Evolutionary conservation across 129 eudicot genomes (phyloP).

Genomic region (Flaveria sonorensis): DNA sequence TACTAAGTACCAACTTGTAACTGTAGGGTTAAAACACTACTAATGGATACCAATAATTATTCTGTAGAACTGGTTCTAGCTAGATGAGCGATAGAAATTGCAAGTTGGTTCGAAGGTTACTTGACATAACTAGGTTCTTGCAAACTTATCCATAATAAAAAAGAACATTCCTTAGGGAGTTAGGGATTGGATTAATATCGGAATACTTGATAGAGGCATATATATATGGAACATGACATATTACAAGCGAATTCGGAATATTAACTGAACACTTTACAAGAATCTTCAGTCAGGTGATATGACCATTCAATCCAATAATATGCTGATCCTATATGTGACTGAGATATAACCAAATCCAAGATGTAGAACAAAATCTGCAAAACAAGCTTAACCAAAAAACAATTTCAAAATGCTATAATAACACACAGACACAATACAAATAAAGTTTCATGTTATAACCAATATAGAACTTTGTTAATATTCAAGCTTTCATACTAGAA

Average conservation of each 20-base stretch:
- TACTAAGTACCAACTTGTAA: slow-evolving; percentile 30
- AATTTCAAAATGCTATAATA: slow-evolving; percentile 17
- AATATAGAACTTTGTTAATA: slow-evolving; percentile 1
- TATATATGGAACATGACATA: slow-evolving; percentile 26
- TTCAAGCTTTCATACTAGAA: neutral
- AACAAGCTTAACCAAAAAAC: slow-evolving; percentile 1
- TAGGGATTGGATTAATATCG: slow-evolving; percentile 15
- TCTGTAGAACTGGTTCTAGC: slow-evolving; percentile 29
- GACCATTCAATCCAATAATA: slow-evolving; percentile 15
- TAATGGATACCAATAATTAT: slow-evolving; percentile 24
- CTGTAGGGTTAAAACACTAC: slow-evolving; percentile 24
- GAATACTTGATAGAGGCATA: slow-evolving; percentile 26
- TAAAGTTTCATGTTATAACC: neutral
- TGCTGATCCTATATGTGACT: neutral
- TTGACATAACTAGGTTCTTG: slow-evolving; percentile 26
- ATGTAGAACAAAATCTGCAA: slow-evolving; percentile 11
- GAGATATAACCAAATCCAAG: neutral
- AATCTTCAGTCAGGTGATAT: slow-evolving; percentile 22
- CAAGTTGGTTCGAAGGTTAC: slow-evolving; percentile 27
- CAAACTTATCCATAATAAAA: slow-evolving; percentile 30
- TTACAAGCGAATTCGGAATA: slow-evolving; percentile 17
- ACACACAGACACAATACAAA: neutral
- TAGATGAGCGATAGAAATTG: slow-evolving; percentile 20
- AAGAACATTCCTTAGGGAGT: slow-evolving; percentile 22
- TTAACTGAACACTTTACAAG: slow-evolving; percentile 18